Conservation (phyloP, 352 stramenopile genomes). For the Phytophthora foliorum region DNA sequence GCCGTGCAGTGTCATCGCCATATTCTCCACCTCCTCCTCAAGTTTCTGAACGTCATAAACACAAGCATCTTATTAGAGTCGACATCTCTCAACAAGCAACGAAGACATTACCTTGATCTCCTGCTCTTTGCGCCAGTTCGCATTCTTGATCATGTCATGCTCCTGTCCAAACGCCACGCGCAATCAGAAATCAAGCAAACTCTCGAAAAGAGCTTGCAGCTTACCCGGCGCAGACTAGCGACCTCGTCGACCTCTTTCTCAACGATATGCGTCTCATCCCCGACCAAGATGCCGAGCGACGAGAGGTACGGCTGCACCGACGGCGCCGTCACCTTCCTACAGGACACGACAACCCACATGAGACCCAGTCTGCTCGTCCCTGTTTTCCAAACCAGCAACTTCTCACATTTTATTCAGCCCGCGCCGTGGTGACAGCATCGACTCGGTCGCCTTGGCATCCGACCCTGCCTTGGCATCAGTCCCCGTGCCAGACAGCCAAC, state of each 20-base stretch:
- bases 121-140: constrained; percentile 73
- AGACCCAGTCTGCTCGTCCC: neutral
- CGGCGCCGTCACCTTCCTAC: constrained; percentile 69
- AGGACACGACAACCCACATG: constrained; percentile 6
- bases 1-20: constrained; percentile 74
- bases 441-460: constrained; percentile 55
- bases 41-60: constrained; percentile 51
- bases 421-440: constrained; percentile 58
- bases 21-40: constrained; percentile 82
- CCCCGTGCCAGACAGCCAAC: constrained; percentile 64
- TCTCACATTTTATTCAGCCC: constrained; percentile 54
- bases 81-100: neutral
- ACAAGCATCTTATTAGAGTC: neutral
- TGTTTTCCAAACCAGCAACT: neutral
- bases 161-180: constrained; percentile 47
- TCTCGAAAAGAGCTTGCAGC: neutral
- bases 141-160: constrained; percentile 70
- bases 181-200: neutral
- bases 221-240: constrained; percentile 65
- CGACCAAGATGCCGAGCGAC: constrained; percentile 76
- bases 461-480: constrained; percentile 27
- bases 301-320: constrained; percentile 80
- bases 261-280: constrained; percentile 82
- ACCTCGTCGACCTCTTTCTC: constrained; percentile 87
- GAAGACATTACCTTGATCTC: constrained; percentile 63